Base-by-base conservation (phyloP, 176 grass and related monocot species). In the Thinopyrum elongatum region DNA sequence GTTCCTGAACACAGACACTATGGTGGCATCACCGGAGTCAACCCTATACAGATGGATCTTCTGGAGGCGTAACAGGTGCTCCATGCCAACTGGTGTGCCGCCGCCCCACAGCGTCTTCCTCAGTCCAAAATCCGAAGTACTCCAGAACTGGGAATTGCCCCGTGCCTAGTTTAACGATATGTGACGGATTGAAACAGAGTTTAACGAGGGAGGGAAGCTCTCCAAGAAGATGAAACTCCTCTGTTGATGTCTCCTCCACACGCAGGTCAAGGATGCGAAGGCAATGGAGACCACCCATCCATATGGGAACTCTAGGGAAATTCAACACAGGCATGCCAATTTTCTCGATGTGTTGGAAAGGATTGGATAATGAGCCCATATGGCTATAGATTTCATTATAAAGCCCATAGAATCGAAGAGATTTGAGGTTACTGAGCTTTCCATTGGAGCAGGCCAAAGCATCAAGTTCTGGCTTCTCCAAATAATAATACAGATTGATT, bases 301-400 rank as follows among this genome's bases (percentile, higher is more conserved):
- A 66, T 66, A 17, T 4, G 12, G 44, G 12, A 47, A 47, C 44
- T 47, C 44, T 47, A 1, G 13, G 7, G 0, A 66, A 66, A 2
- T 9, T 0, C 63, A 12, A 66, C 3, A 3, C 0, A 0, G 0
- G 0, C 13, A 30, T 2, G 14, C 0, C 0, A 30, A 66, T 14
- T 8, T 8, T 1, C 64, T 66, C 64, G 2, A 66, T 66, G 17
- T 19, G 28, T 8, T 31, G 1, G 0, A 66, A 31, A 66, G 2
- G 28, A 1, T 3, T 31, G 12, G 60, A 63, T 63, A 63, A 63
- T 27, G n/a, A 62, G 3, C 0, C 22, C 60, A 62, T 0, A 3
- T 27, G 27, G 6, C 7, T 14, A 3, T 33, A 1, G 5, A 4
- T 4, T 46, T 7, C 4, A 4, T 1, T 12, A 10, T 2, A 3